Conservation (phyloP, 768 basidiomycete genomes). For the Lactarius pseudohatsudake region DNA sequence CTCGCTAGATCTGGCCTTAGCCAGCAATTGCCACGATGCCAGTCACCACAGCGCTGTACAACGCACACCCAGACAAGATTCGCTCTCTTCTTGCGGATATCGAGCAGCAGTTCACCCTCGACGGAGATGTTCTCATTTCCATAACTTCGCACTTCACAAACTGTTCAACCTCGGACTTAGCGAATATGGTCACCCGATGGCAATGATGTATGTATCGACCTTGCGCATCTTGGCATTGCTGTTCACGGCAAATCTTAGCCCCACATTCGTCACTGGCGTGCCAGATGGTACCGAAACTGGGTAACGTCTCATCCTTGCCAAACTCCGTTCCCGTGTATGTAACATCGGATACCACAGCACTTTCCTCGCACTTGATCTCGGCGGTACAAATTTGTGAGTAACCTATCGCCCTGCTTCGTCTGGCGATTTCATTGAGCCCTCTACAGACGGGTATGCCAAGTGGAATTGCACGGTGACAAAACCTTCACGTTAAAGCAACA, state of each 20-base stretch:
- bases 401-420: background rate
- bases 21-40: slow-evolving; percentile 18
- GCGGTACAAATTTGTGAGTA: slow-evolving; percentile 93
- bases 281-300: slow-evolving; percentile 94
- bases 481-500: slow-evolving; percentile 90
- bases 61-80: slow-evolving; percentile 22
- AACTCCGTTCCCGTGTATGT: too few relatives aligned
- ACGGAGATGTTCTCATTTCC: slow-evolving; percentile 55
- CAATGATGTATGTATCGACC: slow-evolving; percentile 73
- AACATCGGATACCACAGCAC: slow-evolving; percentile 52
- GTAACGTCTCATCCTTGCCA: slow-evolving; percentile 43
- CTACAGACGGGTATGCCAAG: slow-evolving; percentile 88
- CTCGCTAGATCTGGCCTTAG: background rate
- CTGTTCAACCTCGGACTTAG: slow-evolving; percentile 77
- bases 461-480: slow-evolving; percentile 84
- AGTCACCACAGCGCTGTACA: slow-evolving; percentile 20
- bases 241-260: slow-evolving; percentile 45
- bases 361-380: slow-evolving; percentile 94
- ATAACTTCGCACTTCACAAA: slow-evolving; percentile 73
- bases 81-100: slow-evolving; percentile 54
- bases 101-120: slow-evolving; percentile 70
- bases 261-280: slow-evolving; percentile 93
- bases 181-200: slow-evolving; percentile 77
- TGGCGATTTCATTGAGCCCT: slow-evolving; percentile 21
- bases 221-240: background rate